Evolutionary conservation across 2,329 filamentous ascomycete species (phyloP), one percentile per base, ranked within the genome.

Genomic region (Sclerotinia minor): DNA sequence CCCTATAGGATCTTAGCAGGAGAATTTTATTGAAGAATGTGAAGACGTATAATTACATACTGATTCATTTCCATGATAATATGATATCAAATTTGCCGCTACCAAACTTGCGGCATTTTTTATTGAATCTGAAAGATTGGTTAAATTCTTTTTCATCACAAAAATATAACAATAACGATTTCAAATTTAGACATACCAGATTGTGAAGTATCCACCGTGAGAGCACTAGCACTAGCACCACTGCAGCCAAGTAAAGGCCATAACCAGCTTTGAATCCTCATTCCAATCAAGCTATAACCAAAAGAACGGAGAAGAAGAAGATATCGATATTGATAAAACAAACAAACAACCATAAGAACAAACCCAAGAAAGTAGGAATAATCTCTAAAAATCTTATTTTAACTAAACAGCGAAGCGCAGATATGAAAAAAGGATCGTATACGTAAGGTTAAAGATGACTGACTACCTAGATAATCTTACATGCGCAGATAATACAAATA

Each of bases 31-130:
- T 76, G 84, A 79, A 53, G 80, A 29, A 19, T 38, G 19, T 45
- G 13, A 54, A 49, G 3, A 44, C 13, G n/a, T 41, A 3, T 24
- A n/a, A n/a, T n/a, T n/a, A 73, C 72, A 45, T 70, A 76, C 83
- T 2, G 83, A 79, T 68, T 81, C 73, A 70, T 86, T 84, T 50
- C 84, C 84, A 63, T 77, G 77, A 75, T 87, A 87, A 71, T 81
- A 83, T 50, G 76, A 75, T 77, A 86, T 80, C 75, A 85, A 79
- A 54, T 81, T 82, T 65, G 81, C 77, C 3, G 83, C 83, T 32
- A 77, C 73, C 50, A 73, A 75, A 65, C 75, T 76, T n/a, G 78
- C 76, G 2, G 74, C 73, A 44, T 67, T 68, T 67, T 76, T 79
- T 65, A 79, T 74, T 9, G 77, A 78, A 61, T 72, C 77, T 79